Conservation (phyloP, 768 basidiomycete species). For the Clitopilus passeckerianus region DNA sequence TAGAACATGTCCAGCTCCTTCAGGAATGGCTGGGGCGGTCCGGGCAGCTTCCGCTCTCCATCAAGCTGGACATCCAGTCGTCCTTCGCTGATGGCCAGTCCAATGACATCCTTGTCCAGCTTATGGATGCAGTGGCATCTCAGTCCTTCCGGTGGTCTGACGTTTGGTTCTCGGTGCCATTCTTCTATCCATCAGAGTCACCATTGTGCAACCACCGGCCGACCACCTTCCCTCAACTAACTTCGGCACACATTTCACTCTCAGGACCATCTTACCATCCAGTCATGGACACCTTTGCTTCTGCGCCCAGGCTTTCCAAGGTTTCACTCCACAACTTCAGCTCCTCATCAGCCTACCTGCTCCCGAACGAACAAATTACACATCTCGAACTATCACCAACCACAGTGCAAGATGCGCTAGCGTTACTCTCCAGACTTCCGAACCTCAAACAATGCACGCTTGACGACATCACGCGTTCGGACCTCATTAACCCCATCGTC, state of each 20-base stretch:
- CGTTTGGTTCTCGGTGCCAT: conserved; percentile 12
- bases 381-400: conserved; percentile 12
- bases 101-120: conserved; percentile 2
- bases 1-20: conserved; percentile 13
- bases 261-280: conserved; percentile 3
- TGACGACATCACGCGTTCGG: conserved; percentile 13
- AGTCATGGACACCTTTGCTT: conserved; percentile 7
- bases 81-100: conserved; percentile 4
- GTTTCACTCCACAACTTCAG: conserved; percentile 10
- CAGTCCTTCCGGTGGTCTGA: conserved; percentile 10
- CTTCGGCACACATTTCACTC: conserved; percentile 1
- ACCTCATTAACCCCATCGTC: conserved; percentile 13
- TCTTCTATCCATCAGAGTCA: conserved; percentile 9
- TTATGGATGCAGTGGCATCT: conserved; percentile 13
- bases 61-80: conserved; percentile 7
- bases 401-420: conserved; percentile 12
- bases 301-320: conserved; percentile 9
- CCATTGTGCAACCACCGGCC: conserved; percentile 7
- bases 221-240: conserved; percentile 8
- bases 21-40: conserved; percentile 23
- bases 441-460: conserved; percentile 13
- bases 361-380: conserved; percentile 11
- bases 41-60: conserved; percentile 16
- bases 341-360: conserved; percentile 6
- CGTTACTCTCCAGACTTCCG: conserved; percentile 7